Conservation (phyloP, 345 rosid species). For the Limnanthes douglasii region DNA sequence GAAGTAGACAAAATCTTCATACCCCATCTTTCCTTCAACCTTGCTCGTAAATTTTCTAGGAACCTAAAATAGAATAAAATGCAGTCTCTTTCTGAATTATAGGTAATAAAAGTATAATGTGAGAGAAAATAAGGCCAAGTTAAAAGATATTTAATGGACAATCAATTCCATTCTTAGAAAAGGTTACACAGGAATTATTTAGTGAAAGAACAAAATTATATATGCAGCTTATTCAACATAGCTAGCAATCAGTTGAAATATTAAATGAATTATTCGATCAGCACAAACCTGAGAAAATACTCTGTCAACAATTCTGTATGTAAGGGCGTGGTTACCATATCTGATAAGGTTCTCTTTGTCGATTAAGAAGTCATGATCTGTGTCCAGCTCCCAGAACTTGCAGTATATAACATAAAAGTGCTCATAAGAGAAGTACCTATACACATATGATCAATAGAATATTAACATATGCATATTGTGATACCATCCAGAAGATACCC, state of each 20-base stretch:
- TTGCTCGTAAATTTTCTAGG: constrained; percentile 75
- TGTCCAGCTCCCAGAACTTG: constrained; percentile 97
- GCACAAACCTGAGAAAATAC: constrained; percentile 84
- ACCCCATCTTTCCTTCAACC: constrained; percentile 89
- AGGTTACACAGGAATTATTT: neutral
- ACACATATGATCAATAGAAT: neutral
- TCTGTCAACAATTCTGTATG: constrained; percentile 88
- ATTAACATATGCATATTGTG: neutral
- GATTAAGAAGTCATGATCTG: constrained; percentile 88
- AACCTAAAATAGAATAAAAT: constrained; percentile 23
- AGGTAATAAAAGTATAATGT: no score
- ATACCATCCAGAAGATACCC: neutral
- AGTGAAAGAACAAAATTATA: no score
- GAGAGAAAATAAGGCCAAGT: neutral
- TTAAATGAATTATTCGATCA: constrained; percentile 5
- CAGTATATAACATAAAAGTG: constrained; percentile 97
- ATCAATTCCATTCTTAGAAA: neutral
- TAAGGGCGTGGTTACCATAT: constrained; percentile 96
- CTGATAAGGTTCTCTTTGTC: constrained; percentile 92
- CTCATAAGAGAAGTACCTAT: constrained; percentile 90
- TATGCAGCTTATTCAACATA: no score
- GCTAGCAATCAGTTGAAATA: no score
- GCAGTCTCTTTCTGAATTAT: no score
- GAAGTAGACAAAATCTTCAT: constrained; percentile 89
- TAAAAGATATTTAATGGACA: neutral